Conservation (phyloP, 108 stramenopile species). For the Bacterosira constricta region DNA sequence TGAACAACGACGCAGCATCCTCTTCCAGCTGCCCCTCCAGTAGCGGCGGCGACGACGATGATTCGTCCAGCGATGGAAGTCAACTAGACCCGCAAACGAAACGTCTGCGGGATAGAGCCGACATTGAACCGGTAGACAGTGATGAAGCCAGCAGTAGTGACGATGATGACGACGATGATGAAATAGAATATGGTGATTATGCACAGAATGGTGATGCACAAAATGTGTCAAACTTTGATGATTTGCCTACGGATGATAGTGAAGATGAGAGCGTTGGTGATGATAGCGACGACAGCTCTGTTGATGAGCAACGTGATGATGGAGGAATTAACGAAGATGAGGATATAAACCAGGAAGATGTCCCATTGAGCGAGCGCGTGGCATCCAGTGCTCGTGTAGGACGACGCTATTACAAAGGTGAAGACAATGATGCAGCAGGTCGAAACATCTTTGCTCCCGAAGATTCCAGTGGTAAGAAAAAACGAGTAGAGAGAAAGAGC, state of each 20-base stretch:
- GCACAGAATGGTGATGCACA: background rate
- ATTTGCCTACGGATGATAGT: constrained; percentile 10
- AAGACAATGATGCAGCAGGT: background rate
- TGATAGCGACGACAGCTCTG: constrained; percentile 4
- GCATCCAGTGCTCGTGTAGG: constrained; percentile 28
- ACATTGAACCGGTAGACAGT: background rate
- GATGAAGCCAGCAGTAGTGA: background rate
- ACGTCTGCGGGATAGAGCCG: background rate
- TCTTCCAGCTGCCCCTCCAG: constrained; percentile 15
- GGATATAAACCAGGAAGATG: constrained; percentile 20
- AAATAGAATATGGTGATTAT: background rate
- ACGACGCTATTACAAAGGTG: constrained; percentile 22
- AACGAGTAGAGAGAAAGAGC: constrained; percentile 32
- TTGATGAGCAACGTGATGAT: background rate
- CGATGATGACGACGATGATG: background rate
- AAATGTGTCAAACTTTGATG: constrained; percentile 35
- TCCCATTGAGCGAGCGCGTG: constrained; percentile 39
- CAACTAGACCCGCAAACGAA: background rate
- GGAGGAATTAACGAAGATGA: background rate
- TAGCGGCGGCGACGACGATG: constrained; percentile 21
- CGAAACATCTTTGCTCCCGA: background rate
- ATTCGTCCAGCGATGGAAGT: constrained; percentile 1
- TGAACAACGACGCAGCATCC: constrained; percentile 40
- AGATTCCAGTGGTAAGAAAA: constrained; percentile 10
- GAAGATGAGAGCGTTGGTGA: constrained; percentile 1